Percentiles rank a stretch among this genome's conserved stretches.
Conservation (phyloP, 805 yeast species). For the Spencermartinsiella europaea region DNA sequence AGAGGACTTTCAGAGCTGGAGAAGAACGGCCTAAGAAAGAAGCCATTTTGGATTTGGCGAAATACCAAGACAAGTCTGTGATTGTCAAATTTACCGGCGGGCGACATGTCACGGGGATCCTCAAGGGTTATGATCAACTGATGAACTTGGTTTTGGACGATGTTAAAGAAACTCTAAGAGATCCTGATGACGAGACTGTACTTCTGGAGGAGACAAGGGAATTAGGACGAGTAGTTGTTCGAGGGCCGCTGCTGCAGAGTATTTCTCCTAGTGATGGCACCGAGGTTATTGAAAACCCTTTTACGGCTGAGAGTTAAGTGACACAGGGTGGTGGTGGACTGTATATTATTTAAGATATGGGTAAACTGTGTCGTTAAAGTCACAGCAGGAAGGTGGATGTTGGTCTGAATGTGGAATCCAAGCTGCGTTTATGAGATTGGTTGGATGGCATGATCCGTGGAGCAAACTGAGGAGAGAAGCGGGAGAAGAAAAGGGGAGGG, state of each 20-base stretch:
- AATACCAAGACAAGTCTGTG: slow-evolving; percentile 66
- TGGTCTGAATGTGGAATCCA: no score
- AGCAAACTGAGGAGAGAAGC: no score
- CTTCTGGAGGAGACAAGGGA: slow-evolving; percentile 55
- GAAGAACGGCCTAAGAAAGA: slow-evolving; percentile 68
- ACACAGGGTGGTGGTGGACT: no score
- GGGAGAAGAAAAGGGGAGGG: no score
- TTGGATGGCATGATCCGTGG: no score
- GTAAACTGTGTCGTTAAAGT: no score
- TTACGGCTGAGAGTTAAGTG: slow-evolving; percentile 26
- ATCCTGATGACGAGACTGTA: slow-evolving; percentile 55
- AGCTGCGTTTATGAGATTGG: no score
- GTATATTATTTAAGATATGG: no score
- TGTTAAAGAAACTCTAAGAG: slow-evolving; percentile 60
- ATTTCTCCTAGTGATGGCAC: slow-evolving; percentile 67
- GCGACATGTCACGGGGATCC: slow-evolving; percentile 69
- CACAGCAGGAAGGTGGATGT: no score
- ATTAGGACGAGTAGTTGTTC: slow-evolving; percentile 74
- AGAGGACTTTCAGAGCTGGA: slow-evolving; percentile 18
- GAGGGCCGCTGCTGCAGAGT: slow-evolving; percentile 76
- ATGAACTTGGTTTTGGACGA: slow-evolving; percentile 75
- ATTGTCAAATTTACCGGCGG: slow-evolving; percentile 83
- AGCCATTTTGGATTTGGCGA: slow-evolving; percentile 76
- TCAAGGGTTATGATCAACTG: slow-evolving; percentile 91
- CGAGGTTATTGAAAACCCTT: slow-evolving; percentile 68